Evolutionary conservation across 140 eudicot species (phyloP).

Genomic region (Ambrosia hybrid): DNA sequence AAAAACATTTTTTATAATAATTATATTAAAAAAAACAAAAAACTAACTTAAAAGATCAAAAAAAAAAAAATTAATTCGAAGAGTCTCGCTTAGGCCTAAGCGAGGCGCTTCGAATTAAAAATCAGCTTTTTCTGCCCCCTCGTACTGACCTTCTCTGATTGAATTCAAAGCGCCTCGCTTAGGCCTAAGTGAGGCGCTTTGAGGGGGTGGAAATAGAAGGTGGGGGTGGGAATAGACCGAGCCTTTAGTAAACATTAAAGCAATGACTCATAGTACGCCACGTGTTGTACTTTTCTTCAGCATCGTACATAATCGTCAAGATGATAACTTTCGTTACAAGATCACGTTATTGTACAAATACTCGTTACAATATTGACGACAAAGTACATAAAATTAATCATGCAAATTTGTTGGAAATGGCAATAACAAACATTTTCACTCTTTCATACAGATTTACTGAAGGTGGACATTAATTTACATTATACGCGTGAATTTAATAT

Average conservation of each 20-base stretch:
- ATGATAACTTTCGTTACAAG: slow-evolving; percentile 35
- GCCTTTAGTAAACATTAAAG: slow-evolving; percentile 41
- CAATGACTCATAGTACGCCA: slow-evolving; percentile 50
- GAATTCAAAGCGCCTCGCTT: too few relatives aligned
- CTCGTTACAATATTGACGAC: slow-evolving; percentile 3
- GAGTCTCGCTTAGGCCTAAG: too few relatives aligned
- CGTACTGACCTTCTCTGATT: too few relatives aligned
- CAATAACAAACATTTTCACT: not conserved
- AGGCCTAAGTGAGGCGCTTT: too few relatives aligned
- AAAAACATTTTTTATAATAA: too few relatives aligned
- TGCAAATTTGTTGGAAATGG: not conserved
- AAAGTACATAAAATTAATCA: not conserved
- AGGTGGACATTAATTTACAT: not conserved
- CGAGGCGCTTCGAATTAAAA: too few relatives aligned
- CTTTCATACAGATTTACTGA: not conserved
- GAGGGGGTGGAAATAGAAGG: too few relatives aligned
- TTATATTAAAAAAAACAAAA: too few relatives aligned
- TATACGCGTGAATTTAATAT: not conserved
- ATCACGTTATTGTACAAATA: slow-evolving; percentile 29
- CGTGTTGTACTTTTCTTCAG: slow-evolving; percentile 40
- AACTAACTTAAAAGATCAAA: too few relatives aligned
- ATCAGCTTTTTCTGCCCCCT: too few relatives aligned
- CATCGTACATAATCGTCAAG: slow-evolving; percentile 41
- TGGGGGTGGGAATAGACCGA: too few relatives aligned
- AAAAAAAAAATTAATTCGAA: too few relatives aligned